Percentiles rank a stretch among this genome's conserved stretches.
phyloP scores from a whole-genome alignment of 2,329 filamentous ascomycete genomes.

The Stagonosporopsis vannaccii region DNA sequence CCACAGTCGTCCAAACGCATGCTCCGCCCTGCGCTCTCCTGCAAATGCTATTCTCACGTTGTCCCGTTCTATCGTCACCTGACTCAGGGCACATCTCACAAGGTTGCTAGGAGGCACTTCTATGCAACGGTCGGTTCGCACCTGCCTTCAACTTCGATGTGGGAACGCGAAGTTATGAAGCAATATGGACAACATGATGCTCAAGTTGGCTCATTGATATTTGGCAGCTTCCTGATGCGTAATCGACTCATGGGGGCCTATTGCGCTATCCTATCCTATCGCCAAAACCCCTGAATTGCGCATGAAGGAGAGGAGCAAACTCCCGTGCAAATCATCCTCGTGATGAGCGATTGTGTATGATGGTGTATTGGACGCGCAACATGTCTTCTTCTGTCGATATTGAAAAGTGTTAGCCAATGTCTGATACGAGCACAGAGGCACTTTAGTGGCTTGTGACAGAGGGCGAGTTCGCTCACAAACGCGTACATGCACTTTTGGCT shows the following conservation, averaged over 20 bases:
- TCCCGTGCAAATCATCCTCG: neutral
- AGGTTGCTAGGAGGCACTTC: neutral
- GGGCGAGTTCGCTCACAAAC: neutral
- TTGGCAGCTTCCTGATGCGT: slow-evolving; percentile 7
- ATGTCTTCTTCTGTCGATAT: neutral
- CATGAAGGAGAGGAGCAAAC: neutral
- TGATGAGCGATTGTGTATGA: neutral
- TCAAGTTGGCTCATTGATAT: neutral
- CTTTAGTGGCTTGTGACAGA: neutral
- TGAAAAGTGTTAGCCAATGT: neutral
- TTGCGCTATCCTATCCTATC: neutral
- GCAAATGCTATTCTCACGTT: neutral
- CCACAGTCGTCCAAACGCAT: neutral
- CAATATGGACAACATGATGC: neutral
- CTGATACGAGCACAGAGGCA: neutral
- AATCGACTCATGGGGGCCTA: neutral
- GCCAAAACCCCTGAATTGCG: neutral
- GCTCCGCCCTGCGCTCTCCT: neutral
- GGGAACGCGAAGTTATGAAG: neutral
- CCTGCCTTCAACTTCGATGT: too few species aligned
- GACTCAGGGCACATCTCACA: neutral
- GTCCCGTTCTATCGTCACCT: neutral
- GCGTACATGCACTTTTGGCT: neutral
- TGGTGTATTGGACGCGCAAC: neutral
- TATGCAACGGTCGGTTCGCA: neutral